Evolutionary conservation across 164 flowering plant species (phyloP).

Genomic region (Vitis rotundifolia): DNA sequence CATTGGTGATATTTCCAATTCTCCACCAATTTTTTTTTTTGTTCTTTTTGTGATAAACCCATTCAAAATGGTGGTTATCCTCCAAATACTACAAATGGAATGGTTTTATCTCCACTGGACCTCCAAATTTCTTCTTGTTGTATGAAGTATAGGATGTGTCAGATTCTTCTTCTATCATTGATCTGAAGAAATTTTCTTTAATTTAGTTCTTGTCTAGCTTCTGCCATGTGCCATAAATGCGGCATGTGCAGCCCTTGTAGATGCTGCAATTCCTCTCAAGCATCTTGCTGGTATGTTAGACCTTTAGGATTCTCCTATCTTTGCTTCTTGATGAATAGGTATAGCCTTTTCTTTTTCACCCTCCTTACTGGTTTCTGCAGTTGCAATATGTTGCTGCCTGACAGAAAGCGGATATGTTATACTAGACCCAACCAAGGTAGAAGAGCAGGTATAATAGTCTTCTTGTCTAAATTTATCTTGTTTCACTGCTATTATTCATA

Average conservation of each 20-base stretch:
- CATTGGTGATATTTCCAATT: too few relatives aligned
- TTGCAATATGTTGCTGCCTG: slow-evolving; percentile 80
- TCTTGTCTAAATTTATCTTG: not conserved
- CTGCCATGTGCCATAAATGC: slow-evolving; percentile 95
- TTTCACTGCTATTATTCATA: not conserved
- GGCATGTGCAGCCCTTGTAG: slow-evolving; percentile 91
- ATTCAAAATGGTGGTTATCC: too few relatives aligned
- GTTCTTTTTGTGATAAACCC: too few relatives aligned
- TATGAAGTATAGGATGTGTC: too few relatives aligned
- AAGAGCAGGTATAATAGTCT: slow-evolving; percentile 70
- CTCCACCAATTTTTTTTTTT: too few relatives aligned
- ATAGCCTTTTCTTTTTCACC: slow-evolving; percentile 5
- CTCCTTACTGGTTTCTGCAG: slow-evolving; percentile 36
- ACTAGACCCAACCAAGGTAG: slow-evolving; percentile 83
- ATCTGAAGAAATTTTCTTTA: slow-evolving; percentile 30
- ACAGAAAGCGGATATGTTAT: slow-evolving; percentile 53
- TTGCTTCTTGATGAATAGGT: slow-evolving; percentile 5
- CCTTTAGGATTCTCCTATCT: not conserved
- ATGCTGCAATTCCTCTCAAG: slow-evolving; percentile 90
- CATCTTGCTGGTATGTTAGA: slow-evolving; percentile 80
- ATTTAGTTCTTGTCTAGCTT: slow-evolving; percentile 54
- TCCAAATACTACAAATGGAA: too few relatives aligned
- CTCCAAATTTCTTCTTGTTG: too few relatives aligned
- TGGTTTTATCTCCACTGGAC: too few relatives aligned
- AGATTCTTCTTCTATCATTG: not conserved